These are phyloP conservation scores for Phytophthora rubi DNA, from an alignment of 352 stramenopile species.

Conservation along the genomic window DNA sequence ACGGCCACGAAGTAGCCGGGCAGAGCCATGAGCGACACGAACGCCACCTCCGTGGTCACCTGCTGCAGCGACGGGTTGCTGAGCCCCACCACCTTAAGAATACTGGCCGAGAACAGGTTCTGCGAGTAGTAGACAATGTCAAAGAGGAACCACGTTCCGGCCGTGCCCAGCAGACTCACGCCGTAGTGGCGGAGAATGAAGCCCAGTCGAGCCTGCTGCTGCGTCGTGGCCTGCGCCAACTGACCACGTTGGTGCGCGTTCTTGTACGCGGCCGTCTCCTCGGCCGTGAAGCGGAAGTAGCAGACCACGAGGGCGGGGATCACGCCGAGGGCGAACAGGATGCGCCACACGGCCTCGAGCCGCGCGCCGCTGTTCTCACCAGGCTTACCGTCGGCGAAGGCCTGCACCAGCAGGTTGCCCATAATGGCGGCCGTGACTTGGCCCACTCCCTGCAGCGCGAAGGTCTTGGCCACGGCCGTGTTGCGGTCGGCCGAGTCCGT, in stretches of 20 bases:
- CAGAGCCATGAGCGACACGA: constrained; percentile 61
- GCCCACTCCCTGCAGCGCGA: constrained; percentile 67
- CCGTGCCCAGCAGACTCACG: constrained; percentile 52
- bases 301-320: constrained; percentile 54
- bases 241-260: constrained; percentile 21
- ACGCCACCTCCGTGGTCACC: constrained; percentile 60
- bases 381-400: constrained; percentile 40
- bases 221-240: constrained; percentile 6
- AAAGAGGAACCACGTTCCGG: constrained; percentile 79
- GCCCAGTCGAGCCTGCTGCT: constrained; percentile 20
- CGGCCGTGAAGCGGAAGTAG: constrained; percentile 56
- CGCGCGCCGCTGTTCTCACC: constrained; percentile 41
- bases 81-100: constrained; percentile 57
- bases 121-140: constrained; percentile 79
- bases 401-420: constrained; percentile 60
- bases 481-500: constrained; percentile 51
- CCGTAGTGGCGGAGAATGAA: constrained; percentile 54
- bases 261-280: constrained; percentile 57
- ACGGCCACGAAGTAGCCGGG: constrained; percentile 77
- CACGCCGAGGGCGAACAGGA: constrained; percentile 57
- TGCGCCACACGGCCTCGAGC: constrained; percentile 66
- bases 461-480: constrained; percentile 53
- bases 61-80: constrained; percentile 42
- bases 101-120: constrained; percentile 69
- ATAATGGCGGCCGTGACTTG: constrained; percentile 55